Conservation (phyloP, 2,329 filamentous ascomycete species). For the Microcyclospora pomicola region DNA sequence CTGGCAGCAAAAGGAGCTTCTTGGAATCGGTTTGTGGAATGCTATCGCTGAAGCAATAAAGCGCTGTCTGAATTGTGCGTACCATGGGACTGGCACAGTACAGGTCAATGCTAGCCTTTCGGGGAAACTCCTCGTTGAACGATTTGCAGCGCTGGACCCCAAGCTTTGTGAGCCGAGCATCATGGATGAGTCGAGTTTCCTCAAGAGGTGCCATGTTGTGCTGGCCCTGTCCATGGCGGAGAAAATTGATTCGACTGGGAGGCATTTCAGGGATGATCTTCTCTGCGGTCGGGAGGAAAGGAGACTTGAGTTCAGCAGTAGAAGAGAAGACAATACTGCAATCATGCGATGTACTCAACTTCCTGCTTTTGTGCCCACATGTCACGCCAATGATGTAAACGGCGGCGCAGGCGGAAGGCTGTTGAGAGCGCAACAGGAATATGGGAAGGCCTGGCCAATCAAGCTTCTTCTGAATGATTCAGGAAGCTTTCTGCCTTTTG, state of each 20-base stretch:
- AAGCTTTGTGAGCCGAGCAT: conserved; percentile 5
- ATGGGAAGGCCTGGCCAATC: no score
- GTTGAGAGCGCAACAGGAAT: no score
- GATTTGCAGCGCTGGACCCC: conserved; percentile 2
- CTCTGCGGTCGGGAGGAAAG: no score
- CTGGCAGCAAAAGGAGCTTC: conserved; percentile 2
- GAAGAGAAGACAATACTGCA: no score
- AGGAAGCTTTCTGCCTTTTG: no score
- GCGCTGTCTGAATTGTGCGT: conserved; percentile 7
- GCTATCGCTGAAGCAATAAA: conserved; percentile 3
- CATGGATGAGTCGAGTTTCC: conserved; percentile 4
- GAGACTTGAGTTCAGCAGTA: no score
- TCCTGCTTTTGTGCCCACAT: no score
- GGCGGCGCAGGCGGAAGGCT: no score
- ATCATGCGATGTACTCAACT: no score
- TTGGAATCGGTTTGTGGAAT: background rate
- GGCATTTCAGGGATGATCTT: no score
- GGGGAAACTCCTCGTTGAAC: conserved; percentile 3
- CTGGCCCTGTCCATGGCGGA: conserved; percentile 8
- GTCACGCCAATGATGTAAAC: no score
- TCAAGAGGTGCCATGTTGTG: conserved; percentile 3
- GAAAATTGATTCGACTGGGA: conserved; percentile 3
- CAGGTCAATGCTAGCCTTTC: conserved; percentile 2
- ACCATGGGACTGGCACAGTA: conserved; percentile 7
- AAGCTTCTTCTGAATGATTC: no score